Evolutionary conservation across 2,329 filamentous ascomycete genomes (phyloP).

Genomic region (Arthrobotrys iridis): DNA sequence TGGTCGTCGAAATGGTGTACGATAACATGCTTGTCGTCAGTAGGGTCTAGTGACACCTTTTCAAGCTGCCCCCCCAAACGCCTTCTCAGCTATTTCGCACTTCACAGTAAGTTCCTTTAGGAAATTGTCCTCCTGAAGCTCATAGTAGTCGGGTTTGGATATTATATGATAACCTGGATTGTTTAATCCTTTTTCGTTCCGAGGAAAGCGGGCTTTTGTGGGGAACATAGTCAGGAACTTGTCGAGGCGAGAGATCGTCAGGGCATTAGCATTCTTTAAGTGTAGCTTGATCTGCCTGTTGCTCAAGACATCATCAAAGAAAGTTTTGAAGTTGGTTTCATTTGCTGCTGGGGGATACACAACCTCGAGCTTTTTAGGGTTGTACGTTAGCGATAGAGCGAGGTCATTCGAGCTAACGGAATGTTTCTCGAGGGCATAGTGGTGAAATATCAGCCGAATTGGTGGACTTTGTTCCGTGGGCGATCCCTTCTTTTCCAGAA

Average conservation of each 20-base stretch:
- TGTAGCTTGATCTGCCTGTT: neutral
- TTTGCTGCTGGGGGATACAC: neutral
- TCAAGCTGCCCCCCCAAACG: neutral
- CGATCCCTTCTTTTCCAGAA: neutral
- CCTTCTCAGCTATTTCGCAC: neutral
- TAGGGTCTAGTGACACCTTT: neutral
- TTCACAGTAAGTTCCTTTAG: neutral
- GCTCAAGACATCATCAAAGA: neutral
- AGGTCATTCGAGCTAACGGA: neutral
- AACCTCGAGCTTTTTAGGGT: slow-evolving; percentile 1
- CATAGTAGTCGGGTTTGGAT: neutral
- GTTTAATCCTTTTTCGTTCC: neutral
- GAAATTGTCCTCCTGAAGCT: neutral
- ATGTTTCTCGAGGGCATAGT: neutral
- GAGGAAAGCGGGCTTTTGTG: neutral
- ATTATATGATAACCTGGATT: neutral
- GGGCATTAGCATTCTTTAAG: neutral
- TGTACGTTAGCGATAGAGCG: neutral
- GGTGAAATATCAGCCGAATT: neutral
- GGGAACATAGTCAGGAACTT: neutral
- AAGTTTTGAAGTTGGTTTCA: neutral
- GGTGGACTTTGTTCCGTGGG: neutral
- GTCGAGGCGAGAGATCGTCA: neutral
- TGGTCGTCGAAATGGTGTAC: neutral
- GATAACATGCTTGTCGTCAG: neutral